Evolutionary conservation across 1,284 basidiomycete genomes (phyloP), one percentile per base, ranked within the genome.

Genomic region (Ganoderma lucidum): DNA sequence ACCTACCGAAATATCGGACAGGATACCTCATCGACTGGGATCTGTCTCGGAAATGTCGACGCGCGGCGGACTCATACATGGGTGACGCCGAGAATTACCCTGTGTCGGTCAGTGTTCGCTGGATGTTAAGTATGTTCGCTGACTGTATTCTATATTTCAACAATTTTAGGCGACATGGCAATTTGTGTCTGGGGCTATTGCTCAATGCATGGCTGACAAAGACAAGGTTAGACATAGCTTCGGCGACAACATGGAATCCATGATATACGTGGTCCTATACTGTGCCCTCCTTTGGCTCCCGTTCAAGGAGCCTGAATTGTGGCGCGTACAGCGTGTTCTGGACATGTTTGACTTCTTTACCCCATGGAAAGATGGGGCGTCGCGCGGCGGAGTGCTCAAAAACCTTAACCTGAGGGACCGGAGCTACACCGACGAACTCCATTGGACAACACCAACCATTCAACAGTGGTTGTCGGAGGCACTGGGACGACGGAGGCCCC

Each of bases 11-110:
- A 23, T 23, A 35, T 8, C 39, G 60, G 19, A 51, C 14, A 15
- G 66, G 62, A 6, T 69, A 60, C 37, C 66, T 72, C n/a, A 69
- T 72, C 15, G 71, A 72, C 41, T 72, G 71, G 71, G 67, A 64
- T 15, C 42, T 19, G 59, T 62, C 10, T 23, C n/a, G 51, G 1
- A 1, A 28, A 51, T 48, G 42, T 17, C 15, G 17, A 6, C 42
- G 15, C 2, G 17, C 15, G 42, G 42, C 35, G 0, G 35, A 35
- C 4, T 44, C 42, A 44, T 44, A 44, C 42, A 12, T 62, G 28
- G 61, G 59, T 5, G 44, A 48, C 23, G 23, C 23, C 51, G 17
- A 17, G 23, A 17, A 6, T 6, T 5, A 17, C 15, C 28, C n/a
- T 55, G 64, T 17, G n/a, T 62, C 41, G 60, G 41, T 62, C 14